Percentiles rank a stretch among this genome's conserved stretches.
Evolutionary conservation across 1,284 basidiomycete genomes (phyloP).

Genomic region (Bjerkandera adusta): DNA sequence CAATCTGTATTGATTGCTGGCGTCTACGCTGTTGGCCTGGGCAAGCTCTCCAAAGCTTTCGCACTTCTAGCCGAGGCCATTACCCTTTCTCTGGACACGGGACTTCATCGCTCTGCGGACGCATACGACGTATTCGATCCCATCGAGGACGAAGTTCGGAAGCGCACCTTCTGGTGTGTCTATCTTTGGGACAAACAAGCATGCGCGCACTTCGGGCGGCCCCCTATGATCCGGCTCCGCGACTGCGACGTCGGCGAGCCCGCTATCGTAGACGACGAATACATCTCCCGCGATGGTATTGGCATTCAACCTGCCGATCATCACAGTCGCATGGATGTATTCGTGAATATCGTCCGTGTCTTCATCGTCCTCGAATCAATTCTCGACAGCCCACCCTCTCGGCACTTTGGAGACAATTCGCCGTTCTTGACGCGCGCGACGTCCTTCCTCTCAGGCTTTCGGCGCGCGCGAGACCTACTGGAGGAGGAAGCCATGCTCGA

Average conservation of each 20-base stretch:
- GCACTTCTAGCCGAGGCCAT: conserved; percentile 81
- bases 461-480: conserved; percentile 60
- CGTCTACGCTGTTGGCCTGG: conserved; percentile 85
- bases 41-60: conserved; percentile 84
- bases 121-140: conserved; percentile 87
- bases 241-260: conserved; percentile 89
- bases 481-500: conserved; percentile 82
- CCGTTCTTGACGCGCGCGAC: conserved; percentile 64
- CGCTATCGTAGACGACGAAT: conserved; percentile 83
- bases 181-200: conserved; percentile 93
- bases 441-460: conserved; percentile 50
- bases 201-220: conserved; percentile 81
- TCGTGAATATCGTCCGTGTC: conserved; percentile 70
- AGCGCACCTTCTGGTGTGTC: conserved; percentile 92
- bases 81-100: conserved; percentile 82
- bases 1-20: conserved; percentile 86
- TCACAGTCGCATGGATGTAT: conserved; percentile 77
- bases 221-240: conserved; percentile 78
- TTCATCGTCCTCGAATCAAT: conserved; percentile 84
- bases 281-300: conserved; percentile 71
- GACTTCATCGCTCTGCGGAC: conserved; percentile 82
- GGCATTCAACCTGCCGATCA: conserved; percentile 66
- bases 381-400: conserved; percentile 66
- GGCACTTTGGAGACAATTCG: conserved; percentile 50
- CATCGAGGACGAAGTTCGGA: conserved; percentile 85